Evolutionary conservation across 1,284 basidiomycete genomes (phyloP).

Genomic region (Heliocybe sulcata): DNA sequence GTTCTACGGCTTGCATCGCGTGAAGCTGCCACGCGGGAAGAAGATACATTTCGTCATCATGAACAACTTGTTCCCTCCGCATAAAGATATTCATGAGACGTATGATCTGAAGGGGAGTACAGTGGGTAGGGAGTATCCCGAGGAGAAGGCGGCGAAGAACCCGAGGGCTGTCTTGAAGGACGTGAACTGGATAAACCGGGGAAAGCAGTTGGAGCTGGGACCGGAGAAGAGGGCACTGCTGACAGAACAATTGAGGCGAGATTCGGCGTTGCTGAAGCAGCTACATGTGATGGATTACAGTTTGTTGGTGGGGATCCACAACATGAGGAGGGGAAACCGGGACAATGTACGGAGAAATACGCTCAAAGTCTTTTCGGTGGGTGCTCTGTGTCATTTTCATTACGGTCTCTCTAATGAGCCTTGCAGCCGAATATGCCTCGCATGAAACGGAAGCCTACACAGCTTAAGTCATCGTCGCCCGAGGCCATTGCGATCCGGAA

Average conservation of each 20-base stretch:
- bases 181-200: slow-evolving; percentile 89
- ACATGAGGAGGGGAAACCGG: slow-evolving; percentile 83
- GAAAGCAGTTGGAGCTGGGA: slow-evolving; percentile 78
- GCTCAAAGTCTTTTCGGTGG: slow-evolving; percentile 86
- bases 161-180: slow-evolving; percentile 91
- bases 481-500: slow-evolving; percentile 82
- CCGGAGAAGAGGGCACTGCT: slow-evolving; percentile 91
- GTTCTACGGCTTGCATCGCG: slow-evolving; percentile 96
- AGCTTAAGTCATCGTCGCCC: slow-evolving; percentile 46
- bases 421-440: slow-evolving; percentile 56
- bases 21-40: slow-evolving; percentile 87
- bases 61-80: slow-evolving; percentile 98
- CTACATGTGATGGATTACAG: slow-evolving; percentile 97
- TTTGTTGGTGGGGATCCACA: slow-evolving; percentile 91
- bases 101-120: slow-evolving; percentile 97
- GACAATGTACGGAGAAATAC: slow-evolving; percentile 89
- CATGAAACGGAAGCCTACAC: slow-evolving; percentile 49
- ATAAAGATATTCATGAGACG: slow-evolving; percentile 96
- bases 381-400: slow-evolving; percentile 17
- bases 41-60: slow-evolving; percentile 99
- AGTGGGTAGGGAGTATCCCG: slow-evolving; percentile 83
- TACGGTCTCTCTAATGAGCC: too few species aligned
- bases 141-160: slow-evolving; percentile 77
- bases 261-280: slow-evolving; percentile 78
- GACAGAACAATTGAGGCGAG: slow-evolving; percentile 84